Evolutionary conservation across 805 yeast species (phyloP).

Genomic region (Nematodospora valgi): DNA sequence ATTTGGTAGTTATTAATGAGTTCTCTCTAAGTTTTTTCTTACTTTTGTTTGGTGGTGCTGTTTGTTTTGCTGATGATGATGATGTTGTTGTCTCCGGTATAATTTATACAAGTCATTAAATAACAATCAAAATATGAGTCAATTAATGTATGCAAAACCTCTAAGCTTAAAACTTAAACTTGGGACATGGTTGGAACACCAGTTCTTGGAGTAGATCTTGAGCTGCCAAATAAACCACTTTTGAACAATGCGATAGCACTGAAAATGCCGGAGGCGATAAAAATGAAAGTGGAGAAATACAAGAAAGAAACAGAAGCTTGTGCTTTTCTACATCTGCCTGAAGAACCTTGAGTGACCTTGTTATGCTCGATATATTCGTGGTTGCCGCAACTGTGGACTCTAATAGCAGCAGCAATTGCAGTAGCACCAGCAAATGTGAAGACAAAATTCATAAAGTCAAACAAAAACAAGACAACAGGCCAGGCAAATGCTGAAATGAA

Average conservation of each 20-base stretch:
- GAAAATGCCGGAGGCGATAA: conserved; percentile 62
- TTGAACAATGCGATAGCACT: conserved; percentile 52
- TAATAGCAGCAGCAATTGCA: conserved; percentile 87
- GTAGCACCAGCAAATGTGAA: conserved; percentile 95
- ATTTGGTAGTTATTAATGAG: no score
- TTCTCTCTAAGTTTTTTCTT: no score
- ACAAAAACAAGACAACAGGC: conserved; percentile 70
- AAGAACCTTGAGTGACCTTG: conserved; percentile 68
- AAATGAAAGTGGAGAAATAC: conserved; percentile 77
- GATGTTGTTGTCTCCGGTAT: no score
- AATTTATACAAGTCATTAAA: no score
- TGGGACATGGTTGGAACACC: conserved; percentile 91
- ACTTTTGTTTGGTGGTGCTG: no score
- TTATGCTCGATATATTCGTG: conserved; percentile 59
- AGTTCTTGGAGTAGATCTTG: conserved; percentile 51
- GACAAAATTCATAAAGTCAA: conserved; percentile 85
- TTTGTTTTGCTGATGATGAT: no score
- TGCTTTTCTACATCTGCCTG: conserved; percentile 90
- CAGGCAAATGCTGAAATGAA: conserved; percentile 78
- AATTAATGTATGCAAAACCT: no score
- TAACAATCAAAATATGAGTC: no score
- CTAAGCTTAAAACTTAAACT: conserved; percentile 56
- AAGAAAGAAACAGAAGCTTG: conserved; percentile 82
- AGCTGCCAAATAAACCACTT: conserved; percentile 47
- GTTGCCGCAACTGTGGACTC: conserved; percentile 84